Base-by-base conservation (phyloP, 2,329 filamentous ascomycete species). In the Mariannaea elegans region DNA sequence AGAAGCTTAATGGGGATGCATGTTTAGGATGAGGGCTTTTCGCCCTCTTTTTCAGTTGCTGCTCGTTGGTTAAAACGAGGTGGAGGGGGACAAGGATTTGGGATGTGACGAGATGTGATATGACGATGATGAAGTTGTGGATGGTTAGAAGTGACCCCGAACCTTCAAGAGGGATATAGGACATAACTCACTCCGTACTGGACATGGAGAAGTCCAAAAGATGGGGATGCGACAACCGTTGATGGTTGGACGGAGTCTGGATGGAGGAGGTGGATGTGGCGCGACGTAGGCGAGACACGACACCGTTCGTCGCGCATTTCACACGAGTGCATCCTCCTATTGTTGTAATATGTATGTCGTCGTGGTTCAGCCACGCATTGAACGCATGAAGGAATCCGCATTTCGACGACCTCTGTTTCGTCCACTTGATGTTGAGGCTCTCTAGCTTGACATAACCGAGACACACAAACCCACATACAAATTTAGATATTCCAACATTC, bases 1-100 rank as follows among this genome's bases (percentile, higher is more conserved):
- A 62, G 56, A 62, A 62, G 56, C 60, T 62, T 60, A 62, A 62
- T 41, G 41, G 41, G 3, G 39, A 61, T 39, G 56, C 60, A 48
- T 34, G 50, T 55, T 54, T 59, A 38, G 59, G 52, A 62, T 55
- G 47, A 62, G 46, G 56, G 46, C 46, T 55, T 45, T 55, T 52
- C 45, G 29, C 24, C 5, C 24, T 27, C 9, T 27, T 27, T 27
- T 27, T 27, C 9, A 5, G 6, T 9, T 27, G 5, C 9, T 27
- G 24, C 9, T 42, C 19, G 31, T 49, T 47, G 39, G 51, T 50
- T 53, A 39, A 44, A 52, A 50, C 32, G 23, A 36, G 24, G 31
- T 44, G 46, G 42, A 51, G 47, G 34, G 21, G 36, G 53, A 54
- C 55, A 64, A 52, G 59, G 65, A 60, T 60, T 44, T 39, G 36